A percentile compares a stretch with the other conserved stretches of the same genome.
Conservation (phyloP, 441 rosid species). For the Metrosideros polymorpha region DNA sequence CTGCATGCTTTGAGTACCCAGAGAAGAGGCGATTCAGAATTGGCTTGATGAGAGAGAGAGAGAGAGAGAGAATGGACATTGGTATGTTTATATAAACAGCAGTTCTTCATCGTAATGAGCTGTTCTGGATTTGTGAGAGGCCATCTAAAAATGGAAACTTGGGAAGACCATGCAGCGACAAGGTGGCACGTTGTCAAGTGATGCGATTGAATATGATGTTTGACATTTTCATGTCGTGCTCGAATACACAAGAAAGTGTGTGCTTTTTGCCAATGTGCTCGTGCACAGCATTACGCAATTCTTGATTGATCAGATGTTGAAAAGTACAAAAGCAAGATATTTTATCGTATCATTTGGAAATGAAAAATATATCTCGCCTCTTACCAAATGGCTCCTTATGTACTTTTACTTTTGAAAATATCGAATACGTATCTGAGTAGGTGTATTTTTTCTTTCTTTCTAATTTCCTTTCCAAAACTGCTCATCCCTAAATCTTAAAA, state of each 20-base stretch:
- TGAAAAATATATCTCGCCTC: neutral
- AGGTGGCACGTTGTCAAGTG: neutral
- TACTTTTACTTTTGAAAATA: no score
- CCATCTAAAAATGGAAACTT: neutral
- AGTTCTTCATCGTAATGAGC: neutral
- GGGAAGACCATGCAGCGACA: neutral
- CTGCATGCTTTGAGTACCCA: conserved; percentile 24
- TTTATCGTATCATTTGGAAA: neutral
- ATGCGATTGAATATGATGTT: neutral
- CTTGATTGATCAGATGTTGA: neutral
- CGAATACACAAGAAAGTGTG: neutral
- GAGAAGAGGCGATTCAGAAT: neutral
- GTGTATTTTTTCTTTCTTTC: no score
- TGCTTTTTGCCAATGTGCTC: neutral
- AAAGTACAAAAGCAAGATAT: neutral
- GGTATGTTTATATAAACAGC: neutral
- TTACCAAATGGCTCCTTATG: neutral
- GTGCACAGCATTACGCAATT: neutral
- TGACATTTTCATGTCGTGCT: neutral
- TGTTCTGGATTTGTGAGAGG: neutral
- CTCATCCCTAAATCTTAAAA: neutral
- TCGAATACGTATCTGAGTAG: no score
- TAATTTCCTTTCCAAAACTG: neutral
- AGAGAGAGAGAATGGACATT: neutral
- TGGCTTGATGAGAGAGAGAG: neutral